phyloP scores from a whole-genome alignment of 306 rosid genomes.

The Cicer arietinum region DNA sequence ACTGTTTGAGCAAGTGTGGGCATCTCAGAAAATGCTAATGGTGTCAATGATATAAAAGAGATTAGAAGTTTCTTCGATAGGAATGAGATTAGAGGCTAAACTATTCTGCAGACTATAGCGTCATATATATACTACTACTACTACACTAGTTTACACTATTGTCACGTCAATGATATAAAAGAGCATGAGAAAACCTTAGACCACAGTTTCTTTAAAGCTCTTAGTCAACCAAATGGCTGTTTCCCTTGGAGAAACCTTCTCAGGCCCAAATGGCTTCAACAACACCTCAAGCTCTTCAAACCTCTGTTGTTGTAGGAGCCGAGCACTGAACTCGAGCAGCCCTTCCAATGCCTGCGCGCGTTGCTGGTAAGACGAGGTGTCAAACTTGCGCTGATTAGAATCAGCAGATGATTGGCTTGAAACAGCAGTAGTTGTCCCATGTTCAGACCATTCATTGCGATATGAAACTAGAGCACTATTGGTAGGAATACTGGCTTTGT shows the following conservation, averaged over 20 bases:
- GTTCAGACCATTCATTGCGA: constrained; percentile 59
- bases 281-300: constrained; percentile 94
- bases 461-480: constrained; percentile 46
- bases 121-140: not conserved
- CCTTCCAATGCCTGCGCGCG: constrained; percentile 98
- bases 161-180: constrained; percentile 24
- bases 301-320: constrained; percentile 76
- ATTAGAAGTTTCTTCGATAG: constrained; percentile 14
- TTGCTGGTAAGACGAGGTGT: constrained; percentile 82
- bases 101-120: constrained; percentile 18
- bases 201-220: constrained; percentile 75
- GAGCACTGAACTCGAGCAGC: constrained; percentile 92
- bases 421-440: constrained; percentile 67
- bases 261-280: constrained; percentile 95
- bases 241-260: constrained; percentile 93
- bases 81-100: constrained; percentile 36
- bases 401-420: constrained; percentile 83
- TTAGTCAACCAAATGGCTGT: constrained; percentile 97
- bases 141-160: constrained; percentile 26
- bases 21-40: not conserved
- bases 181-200: constrained; percentile 39
- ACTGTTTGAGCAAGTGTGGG: constrained; percentile 5
- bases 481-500: constrained; percentile 57
- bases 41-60: not conserved
- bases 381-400: constrained; percentile 57